Evolutionary conservation across 225 moss, liverwort and hornwort species (phyloP).

Genomic region (Ulota crispa): DNA sequence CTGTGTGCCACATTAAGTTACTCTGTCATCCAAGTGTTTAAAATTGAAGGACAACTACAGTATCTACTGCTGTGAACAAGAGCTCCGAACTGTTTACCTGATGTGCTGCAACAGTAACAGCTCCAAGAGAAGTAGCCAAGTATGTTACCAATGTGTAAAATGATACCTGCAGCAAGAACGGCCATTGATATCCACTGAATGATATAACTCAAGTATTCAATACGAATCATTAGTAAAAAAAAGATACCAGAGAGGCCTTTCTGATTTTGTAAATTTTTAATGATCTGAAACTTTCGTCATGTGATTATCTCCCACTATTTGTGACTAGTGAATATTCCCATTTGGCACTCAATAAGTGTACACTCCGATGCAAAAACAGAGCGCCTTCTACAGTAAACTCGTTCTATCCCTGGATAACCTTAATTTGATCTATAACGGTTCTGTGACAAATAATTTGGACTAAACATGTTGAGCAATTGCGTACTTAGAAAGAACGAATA

Average conservation of each 20-base stretch:
- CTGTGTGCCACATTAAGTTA: too few relatives aligned
- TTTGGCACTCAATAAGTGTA: neutral
- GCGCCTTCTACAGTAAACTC: neutral
- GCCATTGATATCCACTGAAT: neutral
- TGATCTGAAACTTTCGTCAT: neutral
- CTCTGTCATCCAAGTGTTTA: too few relatives aligned
- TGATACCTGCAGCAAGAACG: slow-evolving; percentile 48
- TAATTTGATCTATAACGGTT: neutral
- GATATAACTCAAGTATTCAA: neutral
- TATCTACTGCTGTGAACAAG: neutral
- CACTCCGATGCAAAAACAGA: too few relatives aligned
- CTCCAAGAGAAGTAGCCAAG: slow-evolving; percentile 81
- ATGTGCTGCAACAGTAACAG: slow-evolving; percentile 78
- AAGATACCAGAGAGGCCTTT: neutral
- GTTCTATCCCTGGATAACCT: neutral
- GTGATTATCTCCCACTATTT: neutral
- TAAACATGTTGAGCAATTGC: neutral
- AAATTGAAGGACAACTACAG: too few relatives aligned
- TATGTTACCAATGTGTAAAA: slow-evolving; percentile 90
- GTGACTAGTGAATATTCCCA: neutral
- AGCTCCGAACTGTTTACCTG: slow-evolving; percentile 41
- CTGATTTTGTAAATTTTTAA: neutral
- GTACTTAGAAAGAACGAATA: neutral
- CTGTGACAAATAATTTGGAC: neutral
- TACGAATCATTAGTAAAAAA: neutral